Base-by-base conservation (phyloP, 106 monocot genomes). In the Allium cepa region DNA sequence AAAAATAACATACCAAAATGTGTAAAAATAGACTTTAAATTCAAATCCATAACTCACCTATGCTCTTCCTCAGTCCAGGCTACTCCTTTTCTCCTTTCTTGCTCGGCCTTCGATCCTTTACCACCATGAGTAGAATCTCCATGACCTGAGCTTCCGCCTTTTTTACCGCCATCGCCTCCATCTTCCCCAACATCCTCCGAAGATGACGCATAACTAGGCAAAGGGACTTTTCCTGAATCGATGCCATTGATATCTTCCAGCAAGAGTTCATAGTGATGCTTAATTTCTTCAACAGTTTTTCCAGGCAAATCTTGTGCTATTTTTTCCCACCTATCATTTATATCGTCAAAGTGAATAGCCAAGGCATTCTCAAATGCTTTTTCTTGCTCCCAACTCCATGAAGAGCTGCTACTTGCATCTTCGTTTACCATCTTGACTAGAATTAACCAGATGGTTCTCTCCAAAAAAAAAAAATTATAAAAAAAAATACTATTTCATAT, bases 1-100 rank as follows among this genome's bases (percentile, higher is more conserved):
- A 22, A 22, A 22, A 22, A 22, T 22, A 22, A 22, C 22, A 22
- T 22, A 22, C 22, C 22, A 22, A 22, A 22, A 22, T 22, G 22
- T 22, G 22, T 22, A 22, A 22, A 22, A 22, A 22, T 22, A 1
- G 22, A 22, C 22, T 22, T 22, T 22, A 22, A 22, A 22, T 22
- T 22, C 22, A 22, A 22, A 22, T 22, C 1, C 22, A 22, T 22
- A 53, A 53, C 14, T 73, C 46, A 95, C 96, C 91, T 91, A 86
- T 96, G 96, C 62, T 96, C 96, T 52, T 96, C 91, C 80, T 96
- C 96, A 8, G 88, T 88, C 96, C 96, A 96, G 0, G 96, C 91
- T 50, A 96, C 84, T 45, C 96, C 91, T 60, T 92, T 96, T 12
- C 88, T 67, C 49, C 96, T 77, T 62, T 96, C 91, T 71, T 88